Conservation (phyloP, 1,284 basidiomycete species). For the Apiotrichum veenhuisii region DNA sequence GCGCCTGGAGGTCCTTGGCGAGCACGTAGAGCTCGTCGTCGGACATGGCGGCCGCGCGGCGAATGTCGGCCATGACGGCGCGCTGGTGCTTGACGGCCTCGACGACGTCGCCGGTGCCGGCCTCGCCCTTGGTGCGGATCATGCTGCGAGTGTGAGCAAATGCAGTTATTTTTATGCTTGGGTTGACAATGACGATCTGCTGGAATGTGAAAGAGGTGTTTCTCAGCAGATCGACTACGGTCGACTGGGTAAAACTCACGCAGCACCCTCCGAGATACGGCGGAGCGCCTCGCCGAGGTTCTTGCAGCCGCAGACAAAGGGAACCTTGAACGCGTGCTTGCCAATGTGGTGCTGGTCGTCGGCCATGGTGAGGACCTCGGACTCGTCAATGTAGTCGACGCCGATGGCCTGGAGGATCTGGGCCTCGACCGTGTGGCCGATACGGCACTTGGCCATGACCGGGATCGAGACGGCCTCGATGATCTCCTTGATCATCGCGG, state of each 20-base stretch:
- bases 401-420: constrained; percentile 94
- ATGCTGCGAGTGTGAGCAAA: constrained; percentile 43
- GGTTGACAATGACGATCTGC: no score
- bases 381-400: constrained; percentile 97
- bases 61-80: constrained; percentile 77
- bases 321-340: constrained; percentile 84
- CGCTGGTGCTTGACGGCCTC: constrained; percentile 94
- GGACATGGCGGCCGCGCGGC: constrained; percentile 75
- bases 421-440: constrained; percentile 95
- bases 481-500: constrained; percentile 94
- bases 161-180: no score
- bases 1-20: constrained; percentile 87
- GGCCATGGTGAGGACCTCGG: constrained; percentile 92
- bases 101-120: constrained; percentile 96
- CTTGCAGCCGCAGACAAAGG: constrained; percentile 60
- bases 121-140: constrained; percentile 96
- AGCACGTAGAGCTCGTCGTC: constrained; percentile 95
- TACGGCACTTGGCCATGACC: constrained; percentile 61
- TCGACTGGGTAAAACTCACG: constrained; percentile 58
- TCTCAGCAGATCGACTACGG: no score
- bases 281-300: constrained; percentile 80
- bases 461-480: constrained; percentile 85
- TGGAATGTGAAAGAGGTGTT: no score
- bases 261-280: constrained; percentile 94
- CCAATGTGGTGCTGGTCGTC: constrained; percentile 77